These are phyloP conservation scores for Arthrobotrys conoides DNA, from an alignment of 2,329 filamentous ascomycete species.

Conservation along the genomic window DNA sequence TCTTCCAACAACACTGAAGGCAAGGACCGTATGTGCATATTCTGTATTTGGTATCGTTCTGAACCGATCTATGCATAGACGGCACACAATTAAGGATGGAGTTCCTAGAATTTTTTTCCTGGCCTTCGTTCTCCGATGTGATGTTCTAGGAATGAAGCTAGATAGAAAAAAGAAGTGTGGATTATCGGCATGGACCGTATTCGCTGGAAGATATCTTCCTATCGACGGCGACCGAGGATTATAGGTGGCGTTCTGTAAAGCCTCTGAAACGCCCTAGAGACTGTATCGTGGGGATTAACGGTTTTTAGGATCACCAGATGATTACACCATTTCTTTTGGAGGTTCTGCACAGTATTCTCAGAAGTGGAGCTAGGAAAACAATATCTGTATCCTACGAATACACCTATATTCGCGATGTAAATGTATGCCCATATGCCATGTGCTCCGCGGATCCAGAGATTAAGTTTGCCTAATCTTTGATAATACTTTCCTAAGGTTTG, in stretches of 20 bases:
- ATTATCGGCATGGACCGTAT: slow-evolving; percentile 9
- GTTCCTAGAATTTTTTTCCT: slow-evolving; percentile 15
- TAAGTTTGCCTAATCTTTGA: slow-evolving; percentile 10
- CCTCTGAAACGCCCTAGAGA: slow-evolving; percentile 57
- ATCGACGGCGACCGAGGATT: slow-evolving; percentile 20
- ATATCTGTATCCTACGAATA: neutral
- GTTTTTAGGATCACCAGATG: slow-evolving; percentile 18
- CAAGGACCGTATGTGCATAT: slow-evolving; percentile 28
- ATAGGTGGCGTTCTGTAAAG: slow-evolving; percentile 50
- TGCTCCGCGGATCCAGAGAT: slow-evolving; percentile 25
- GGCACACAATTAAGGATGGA: slow-evolving; percentile 34
- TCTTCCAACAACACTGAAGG: slow-evolving; percentile 19
- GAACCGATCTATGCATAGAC: slow-evolving; percentile 38
- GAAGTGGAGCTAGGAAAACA: slow-evolving; percentile 15
- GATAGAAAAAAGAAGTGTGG: neutral
- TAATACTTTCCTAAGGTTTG: slow-evolving; percentile 16
- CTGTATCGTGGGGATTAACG: slow-evolving; percentile 20
- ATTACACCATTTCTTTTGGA: slow-evolving; percentile 46
- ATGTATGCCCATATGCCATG: slow-evolving; percentile 22
- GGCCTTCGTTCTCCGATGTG: slow-evolving; percentile 38
- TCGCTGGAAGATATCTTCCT: slow-evolving; percentile 36
- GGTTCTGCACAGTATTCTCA: slow-evolving; percentile 13
- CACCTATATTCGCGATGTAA: neutral
- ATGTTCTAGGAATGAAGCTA: slow-evolving; percentile 21
- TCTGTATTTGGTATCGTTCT: slow-evolving; percentile 38